Evolutionary conservation across 805 yeast genomes (phyloP).

Genomic region (Torulaspora gathmanii): DNA sequence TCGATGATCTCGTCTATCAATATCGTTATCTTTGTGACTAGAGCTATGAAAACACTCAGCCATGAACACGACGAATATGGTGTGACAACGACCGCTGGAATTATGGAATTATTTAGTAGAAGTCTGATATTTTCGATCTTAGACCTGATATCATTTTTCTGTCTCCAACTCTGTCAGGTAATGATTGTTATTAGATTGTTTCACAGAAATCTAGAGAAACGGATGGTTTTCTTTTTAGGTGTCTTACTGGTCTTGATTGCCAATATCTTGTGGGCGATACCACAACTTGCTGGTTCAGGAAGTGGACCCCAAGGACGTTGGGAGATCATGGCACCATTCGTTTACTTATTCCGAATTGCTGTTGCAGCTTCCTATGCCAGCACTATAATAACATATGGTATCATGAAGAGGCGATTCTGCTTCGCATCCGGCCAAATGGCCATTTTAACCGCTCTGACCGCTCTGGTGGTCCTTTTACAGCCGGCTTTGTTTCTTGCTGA

Average conservation of each 20-base stretch:
- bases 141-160: conserved; percentile 52
- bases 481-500: conserved; percentile 73
- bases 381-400: conserved; percentile 51
- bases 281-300: conserved; percentile 31
- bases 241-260: conserved; percentile 48
- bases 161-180: conserved; percentile 64
- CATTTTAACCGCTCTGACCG: conserved; percentile 52
- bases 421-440: conserved; percentile 44
- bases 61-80: conserved; percentile 43
- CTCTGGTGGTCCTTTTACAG: conserved; percentile 53
- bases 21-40: conserved; percentile 46
- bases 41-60: conserved; percentile 44
- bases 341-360: conserved; percentile 67
- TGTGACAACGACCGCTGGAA: conserved; percentile 25
- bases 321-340: conserved; percentile 66
- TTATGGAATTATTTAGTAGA: conserved; percentile 39
- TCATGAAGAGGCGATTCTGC: conserved; percentile 50
- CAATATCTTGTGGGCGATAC: conserved; percentile 66
- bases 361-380: conserved; percentile 65
- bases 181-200: conserved; percentile 66
- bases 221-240: conserved; percentile 58
- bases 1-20: conserved; percentile 52
- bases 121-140: conserved; percentile 48
- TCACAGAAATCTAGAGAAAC: conserved; percentile 61
- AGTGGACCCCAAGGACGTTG: conserved; percentile 34